These are phyloP conservation scores for Candida montana DNA, from an alignment of 805 yeast genomes.

Conservation along the genomic window DNA sequence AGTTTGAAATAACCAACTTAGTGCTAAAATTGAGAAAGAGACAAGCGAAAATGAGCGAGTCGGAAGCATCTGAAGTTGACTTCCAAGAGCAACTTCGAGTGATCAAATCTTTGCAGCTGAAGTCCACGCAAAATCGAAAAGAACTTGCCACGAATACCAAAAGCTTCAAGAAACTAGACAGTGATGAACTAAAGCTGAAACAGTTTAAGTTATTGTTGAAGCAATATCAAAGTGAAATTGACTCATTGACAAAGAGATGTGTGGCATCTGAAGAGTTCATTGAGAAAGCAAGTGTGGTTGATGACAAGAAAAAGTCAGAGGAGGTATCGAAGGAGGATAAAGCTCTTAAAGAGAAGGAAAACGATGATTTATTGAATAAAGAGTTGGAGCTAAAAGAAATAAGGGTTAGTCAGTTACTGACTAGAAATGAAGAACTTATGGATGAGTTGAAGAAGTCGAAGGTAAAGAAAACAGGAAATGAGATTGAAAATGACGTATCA, in stretches of 20 bases:
- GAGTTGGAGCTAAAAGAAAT: conserved; percentile 68
- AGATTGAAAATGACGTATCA: conserved; percentile 36
- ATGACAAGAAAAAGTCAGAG: not conserved
- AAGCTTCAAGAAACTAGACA: conserved; percentile 67
- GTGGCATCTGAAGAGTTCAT: conserved; percentile 70
- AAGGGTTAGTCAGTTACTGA: conserved; percentile 65
- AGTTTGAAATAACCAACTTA: no score
- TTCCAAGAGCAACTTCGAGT: conserved; percentile 1
- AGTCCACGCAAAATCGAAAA: conserved; percentile 66
- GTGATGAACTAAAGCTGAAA: conserved; percentile 52
- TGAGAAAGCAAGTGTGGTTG: conserved; percentile 42
- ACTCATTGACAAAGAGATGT: conserved; percentile 69
- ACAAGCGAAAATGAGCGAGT: not conserved
- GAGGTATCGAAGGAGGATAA: conserved; percentile 32
- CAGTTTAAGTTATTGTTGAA: conserved; percentile 64
- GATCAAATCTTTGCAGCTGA: conserved; percentile 64
- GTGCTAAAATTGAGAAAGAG: no score
- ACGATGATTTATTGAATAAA: conserved; percentile 47
- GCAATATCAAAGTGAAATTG: conserved; percentile 85
- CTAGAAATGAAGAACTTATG: conserved; percentile 70
- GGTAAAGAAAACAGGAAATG: conserved; percentile 38
- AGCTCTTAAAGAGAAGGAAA: conserved; percentile 43
- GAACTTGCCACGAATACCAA: conserved; percentile 81
- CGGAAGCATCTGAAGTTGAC: not conserved
- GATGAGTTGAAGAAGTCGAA: conserved; percentile 53